Conservation (phyloP, 352 stramenopile genomes). For the Blastocystis sp. region DNA sequence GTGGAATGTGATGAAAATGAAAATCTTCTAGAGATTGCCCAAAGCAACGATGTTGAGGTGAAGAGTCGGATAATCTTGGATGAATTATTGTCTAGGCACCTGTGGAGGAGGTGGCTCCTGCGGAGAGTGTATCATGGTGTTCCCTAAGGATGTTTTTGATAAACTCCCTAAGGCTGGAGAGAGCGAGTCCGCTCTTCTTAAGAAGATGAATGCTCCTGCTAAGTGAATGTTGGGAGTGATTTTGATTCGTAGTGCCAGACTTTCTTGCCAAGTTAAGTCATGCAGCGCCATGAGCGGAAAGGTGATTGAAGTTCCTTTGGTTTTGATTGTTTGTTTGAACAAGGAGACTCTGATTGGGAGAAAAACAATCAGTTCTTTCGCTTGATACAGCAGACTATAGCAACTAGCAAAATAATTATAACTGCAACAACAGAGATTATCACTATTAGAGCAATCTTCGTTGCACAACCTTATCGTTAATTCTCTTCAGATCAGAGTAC, state of each 20-base stretch:
- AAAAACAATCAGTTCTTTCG: constrained; percentile 21
- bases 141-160: constrained; percentile 59
- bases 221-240: not conserved
- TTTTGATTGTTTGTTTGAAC: constrained; percentile 27
- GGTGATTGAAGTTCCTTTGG: constrained; percentile 46
- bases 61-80: not conserved
- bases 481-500: not conserved
- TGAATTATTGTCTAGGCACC: constrained; percentile 1
- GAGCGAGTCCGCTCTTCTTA: constrained; percentile 35
- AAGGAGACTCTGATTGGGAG: not conserved
- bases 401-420: not conserved
- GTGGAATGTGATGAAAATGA: constrained; percentile 44
- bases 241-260: constrained; percentile 26
- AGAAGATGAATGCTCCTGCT: constrained; percentile 41
- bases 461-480: not conserved
- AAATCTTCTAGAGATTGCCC: constrained; percentile 47
- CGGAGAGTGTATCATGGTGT: constrained; percentile 46
- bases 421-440: constrained; percentile 3
- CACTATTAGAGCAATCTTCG: not conserved
- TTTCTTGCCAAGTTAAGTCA: constrained; percentile 51
- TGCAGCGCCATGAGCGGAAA: constrained; percentile 21
- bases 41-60: constrained; percentile 59
- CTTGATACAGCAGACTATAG: constrained; percentile 16
- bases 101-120: constrained; percentile 43
- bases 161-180: constrained; percentile 57